phyloP scores from a whole-genome alignment of 768 basidiomycete species.

The Suillus bovinus region DNA sequence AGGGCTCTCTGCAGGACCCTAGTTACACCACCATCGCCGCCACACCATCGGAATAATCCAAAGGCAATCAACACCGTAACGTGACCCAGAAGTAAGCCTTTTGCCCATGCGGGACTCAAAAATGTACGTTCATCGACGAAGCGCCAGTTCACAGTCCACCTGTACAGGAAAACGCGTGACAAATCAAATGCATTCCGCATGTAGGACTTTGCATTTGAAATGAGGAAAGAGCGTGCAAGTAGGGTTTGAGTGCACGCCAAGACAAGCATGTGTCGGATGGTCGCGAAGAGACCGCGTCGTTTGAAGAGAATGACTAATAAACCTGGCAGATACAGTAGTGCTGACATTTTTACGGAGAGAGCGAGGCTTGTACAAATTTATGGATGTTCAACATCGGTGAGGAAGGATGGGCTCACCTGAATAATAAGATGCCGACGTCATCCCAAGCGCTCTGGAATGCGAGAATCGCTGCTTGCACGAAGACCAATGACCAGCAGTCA shows the following conservation, averaged over 20 bases:
- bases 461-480: conserved; percentile 65
- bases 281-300: conserved; percentile 56
- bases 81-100: conserved; percentile 67
- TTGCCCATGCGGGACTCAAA: conserved; percentile 61
- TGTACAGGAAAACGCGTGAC: conserved; percentile 84
- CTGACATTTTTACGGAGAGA: conserved; percentile 94
- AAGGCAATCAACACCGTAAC: conserved; percentile 58
- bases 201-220: conserved; percentile 62
- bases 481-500: conserved; percentile 83
- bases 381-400: neutral
- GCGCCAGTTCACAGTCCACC: conserved; percentile 99
- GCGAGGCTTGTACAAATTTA: conserved; percentile 38
- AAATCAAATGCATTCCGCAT: conserved; percentile 81
- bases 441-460: conserved; percentile 62
- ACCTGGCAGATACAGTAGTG: conserved; percentile 87
- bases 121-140: conserved; percentile 80
- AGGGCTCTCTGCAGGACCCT: conserved; percentile 56
- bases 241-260: conserved; percentile 48
- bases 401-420: conserved; percentile 54
- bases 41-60: conserved; percentile 77
- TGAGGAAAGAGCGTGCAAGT: conserved; percentile 72
- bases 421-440: conserved; percentile 63
- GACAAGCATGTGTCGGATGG: conserved; percentile 48
- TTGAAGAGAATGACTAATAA: conserved; percentile 82
- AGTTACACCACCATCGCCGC: conserved; percentile 65